Evolutionary conservation across 164 flowering plant species (phyloP), one percentile per base, ranked within the genome.

Genomic region (Kingdonia uniflora): DNA sequence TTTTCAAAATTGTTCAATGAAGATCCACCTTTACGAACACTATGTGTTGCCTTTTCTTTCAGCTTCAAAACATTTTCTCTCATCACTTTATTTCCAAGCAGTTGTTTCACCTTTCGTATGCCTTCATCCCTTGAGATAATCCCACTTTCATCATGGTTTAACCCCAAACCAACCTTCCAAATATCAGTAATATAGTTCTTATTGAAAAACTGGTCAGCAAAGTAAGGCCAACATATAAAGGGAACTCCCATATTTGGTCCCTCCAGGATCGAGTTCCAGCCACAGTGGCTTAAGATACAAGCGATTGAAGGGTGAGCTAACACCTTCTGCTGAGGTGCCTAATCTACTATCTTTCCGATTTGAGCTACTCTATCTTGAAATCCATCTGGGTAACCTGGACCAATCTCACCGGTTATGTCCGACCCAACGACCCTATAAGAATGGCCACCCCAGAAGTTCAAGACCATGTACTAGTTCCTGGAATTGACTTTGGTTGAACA

Each of bases 401-500:
- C 1, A 15, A 42, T 6, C 19, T 17, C 35, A 2, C 37, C 21
- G 12, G 5, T 44, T 33, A 43, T 11, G 21, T 54, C 65, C 5
- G 53, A 49, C 15, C 68, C 24, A 42, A 64, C 54, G 13, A 64
- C 74, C 71, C 68, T n/a, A 64, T 33, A 71, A 42, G 42, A 67
- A 63, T 5, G 58, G 68, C 46, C 44, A 51, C 8, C 60, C 59
- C 23, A 52, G 29, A 14, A 63, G 62, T 51, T 70, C 68, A 10
- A 70, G 68, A 37, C 68, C 74, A 3, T 49, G 19, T 12, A 68
- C 69, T 13, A 71, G 25, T 58, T 71, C 71, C 11, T 65, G 50
- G 17, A 71, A 55, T 21, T 71, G 66, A 14, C 5, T 35, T 37
- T 42, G 37, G 1, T 39, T 37, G 17, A 64, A 26, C 2, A 55